These are phyloP conservation scores for Conticribra weissflogii DNA, from an alignment of 108 stramenopile genomes.

Conservation along the genomic window DNA sequence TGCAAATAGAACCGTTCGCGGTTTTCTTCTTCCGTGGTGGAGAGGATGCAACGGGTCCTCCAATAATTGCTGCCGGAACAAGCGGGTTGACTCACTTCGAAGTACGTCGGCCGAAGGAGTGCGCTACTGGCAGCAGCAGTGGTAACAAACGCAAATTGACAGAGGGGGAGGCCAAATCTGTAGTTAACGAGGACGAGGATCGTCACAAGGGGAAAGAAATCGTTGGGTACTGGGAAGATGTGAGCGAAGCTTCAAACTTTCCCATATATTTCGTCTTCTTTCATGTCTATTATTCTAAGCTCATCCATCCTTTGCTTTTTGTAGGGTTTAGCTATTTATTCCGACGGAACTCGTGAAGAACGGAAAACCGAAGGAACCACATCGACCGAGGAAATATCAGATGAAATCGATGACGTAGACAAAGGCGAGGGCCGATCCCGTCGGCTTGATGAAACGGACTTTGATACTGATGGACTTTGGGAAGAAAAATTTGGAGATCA, in stretches of 20 bases:
- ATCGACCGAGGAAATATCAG: conserved; percentile 35
- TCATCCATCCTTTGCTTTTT: too few species aligned
- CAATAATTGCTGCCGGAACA: conserved; percentile 70
- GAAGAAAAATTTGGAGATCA: conserved; percentile 93
- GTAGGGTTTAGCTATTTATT: conserved; percentile 87
- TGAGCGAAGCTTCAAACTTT: too few species aligned
- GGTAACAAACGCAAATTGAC: conserved; percentile 14
- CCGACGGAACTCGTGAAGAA: conserved; percentile 87
- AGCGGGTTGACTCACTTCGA: conserved; percentile 87
- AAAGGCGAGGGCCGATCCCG: conserved; percentile 59
- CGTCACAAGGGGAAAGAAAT: conserved; percentile 80
- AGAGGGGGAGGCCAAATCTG: conserved; percentile 36
- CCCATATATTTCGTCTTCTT: too few species aligned
- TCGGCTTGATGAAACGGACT: conserved; percentile 59
- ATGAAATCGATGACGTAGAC: conserved; percentile 43
- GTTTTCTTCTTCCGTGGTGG: conserved; percentile 67
- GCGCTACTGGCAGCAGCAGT: conserved; percentile 14
- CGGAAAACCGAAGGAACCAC: conserved; percentile 34
- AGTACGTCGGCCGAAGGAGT: conserved; percentile 64
- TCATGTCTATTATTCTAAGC: too few species aligned
- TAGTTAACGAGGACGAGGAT: conserved; percentile 35
- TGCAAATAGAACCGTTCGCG: conserved; percentile 74
- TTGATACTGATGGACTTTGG: conserved; percentile 87
- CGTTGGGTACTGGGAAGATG: conserved; percentile 92
- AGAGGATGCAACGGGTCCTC: conserved; percentile 46